phyloP scores from a whole-genome alignment of 192 early-diverging fungal genomes.

The Coemansia sp. region DNA sequence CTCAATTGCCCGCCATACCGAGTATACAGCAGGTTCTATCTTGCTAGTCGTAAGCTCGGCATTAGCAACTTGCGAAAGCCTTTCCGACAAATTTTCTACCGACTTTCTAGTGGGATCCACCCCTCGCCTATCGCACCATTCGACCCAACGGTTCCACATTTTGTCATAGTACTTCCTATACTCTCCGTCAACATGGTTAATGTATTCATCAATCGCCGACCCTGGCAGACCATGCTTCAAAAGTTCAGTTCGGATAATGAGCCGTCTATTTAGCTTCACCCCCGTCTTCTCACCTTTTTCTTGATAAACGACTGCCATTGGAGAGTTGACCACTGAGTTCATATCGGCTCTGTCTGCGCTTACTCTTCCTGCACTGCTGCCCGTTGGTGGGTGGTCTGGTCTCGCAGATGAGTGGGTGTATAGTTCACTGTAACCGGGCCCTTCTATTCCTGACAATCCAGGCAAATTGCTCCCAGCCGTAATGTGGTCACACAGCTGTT shows the following conservation, averaged over 20 bases:
- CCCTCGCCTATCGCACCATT: neutral
- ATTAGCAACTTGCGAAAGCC: too few species aligned
- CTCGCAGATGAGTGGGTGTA: neutral
- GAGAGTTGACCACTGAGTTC: neutral
- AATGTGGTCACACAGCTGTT: too few species aligned
- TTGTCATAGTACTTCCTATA: neutral
- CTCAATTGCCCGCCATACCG: too few species aligned
- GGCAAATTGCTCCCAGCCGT: neutral
- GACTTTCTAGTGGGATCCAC: neutral
- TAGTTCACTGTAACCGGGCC: neutral
- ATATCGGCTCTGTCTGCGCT: neutral
- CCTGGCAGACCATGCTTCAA: neutral
- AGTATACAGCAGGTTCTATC: too few species aligned
- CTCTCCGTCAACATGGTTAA: neutral
- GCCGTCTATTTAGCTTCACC: neutral
- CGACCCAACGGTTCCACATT: neutral
- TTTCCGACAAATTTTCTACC: neutral
- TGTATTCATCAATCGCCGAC: neutral
- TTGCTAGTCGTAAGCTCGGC: too few species aligned
- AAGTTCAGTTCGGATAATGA: neutral
- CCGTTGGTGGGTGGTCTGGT: too few species aligned
- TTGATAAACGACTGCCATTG: neutral
- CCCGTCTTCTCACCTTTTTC: neutral
- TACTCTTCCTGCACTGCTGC: neutral
- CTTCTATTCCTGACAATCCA: too few species aligned